Percentiles rank a stretch among this genome's conserved stretches.
Evolutionary conservation across 2,329 filamentous ascomycete species (phyloP).

Genomic region (Proliferodiscus dingleyae): DNA sequence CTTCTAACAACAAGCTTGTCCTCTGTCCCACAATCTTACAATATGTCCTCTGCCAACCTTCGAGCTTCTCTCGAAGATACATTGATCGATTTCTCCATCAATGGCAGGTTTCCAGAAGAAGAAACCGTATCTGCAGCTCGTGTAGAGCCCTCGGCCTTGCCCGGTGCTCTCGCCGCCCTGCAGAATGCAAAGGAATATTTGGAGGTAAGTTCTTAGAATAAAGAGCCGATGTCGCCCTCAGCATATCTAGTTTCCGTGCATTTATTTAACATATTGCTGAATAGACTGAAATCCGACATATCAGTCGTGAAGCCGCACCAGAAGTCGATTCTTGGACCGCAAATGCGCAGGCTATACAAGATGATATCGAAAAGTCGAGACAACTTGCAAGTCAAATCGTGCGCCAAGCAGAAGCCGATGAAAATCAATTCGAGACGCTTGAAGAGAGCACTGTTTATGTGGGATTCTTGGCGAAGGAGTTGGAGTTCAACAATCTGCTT

Average conservation of each 20-base stretch:
- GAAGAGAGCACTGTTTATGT: conserved; percentile 48
- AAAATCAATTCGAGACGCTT: conserved; percentile 36
- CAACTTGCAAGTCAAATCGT: conserved; percentile 77
- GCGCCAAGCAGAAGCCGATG: conserved; percentile 64
- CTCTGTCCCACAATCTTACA: conserved; percentile 2
- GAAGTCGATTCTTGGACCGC: conserved; percentile 83
- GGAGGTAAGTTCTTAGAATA: conserved; percentile 34
- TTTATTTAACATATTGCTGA: conserved; percentile 9
- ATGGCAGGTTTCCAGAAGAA: conserved; percentile 45
- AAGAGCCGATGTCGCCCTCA: too few species aligned
- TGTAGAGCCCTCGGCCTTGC: conserved; percentile 31
- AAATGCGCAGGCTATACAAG: conserved; percentile 78
- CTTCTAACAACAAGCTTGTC: background rate
- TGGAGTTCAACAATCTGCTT: conserved; percentile 55
- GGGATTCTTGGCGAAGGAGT: conserved; percentile 53
- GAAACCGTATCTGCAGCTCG: conserved; percentile 33
- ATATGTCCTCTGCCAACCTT: conserved; percentile 19
- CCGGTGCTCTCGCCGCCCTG: conserved; percentile 38
- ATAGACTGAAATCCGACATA: conserved; percentile 60
- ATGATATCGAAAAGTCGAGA: conserved; percentile 78
- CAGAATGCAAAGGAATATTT: conserved; percentile 40
- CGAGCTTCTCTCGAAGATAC: conserved; percentile 45
- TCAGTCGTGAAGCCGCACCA: conserved; percentile 71
- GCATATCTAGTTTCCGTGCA: too few species aligned
- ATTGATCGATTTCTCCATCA: conserved; percentile 57